Base-by-base conservation (phyloP, 75 land plant species). In the Larix kaempferi region DNA sequence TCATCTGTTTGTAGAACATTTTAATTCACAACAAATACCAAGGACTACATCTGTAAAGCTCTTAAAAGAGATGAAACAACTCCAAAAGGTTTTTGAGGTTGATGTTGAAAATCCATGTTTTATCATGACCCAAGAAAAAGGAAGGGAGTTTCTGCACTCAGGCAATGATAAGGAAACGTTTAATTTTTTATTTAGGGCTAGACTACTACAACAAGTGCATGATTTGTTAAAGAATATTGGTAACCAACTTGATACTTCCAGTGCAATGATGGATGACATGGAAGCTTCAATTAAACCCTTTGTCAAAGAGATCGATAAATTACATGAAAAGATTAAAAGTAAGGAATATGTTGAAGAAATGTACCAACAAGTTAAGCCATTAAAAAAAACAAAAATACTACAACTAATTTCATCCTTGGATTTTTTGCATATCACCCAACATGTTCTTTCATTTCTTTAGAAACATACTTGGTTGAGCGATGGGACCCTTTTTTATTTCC, bases 71-170 rank as follows among this genome's bases (percentile, higher is more conserved):
- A n/a, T n/a, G n/a, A n/a, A n/a, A n/a, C n/a, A n/a, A n/a, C n/a
- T n/a, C n/a, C n/a, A n/a, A n/a, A n/a, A n/a, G n/a, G n/a, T n/a
- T n/a, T n/a, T n/a, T n/a, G n/a, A 94, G 96, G 92, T 96, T 80
- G 99, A 96, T 84, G 99, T 96, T 77, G 96, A 96, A 78, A 96
- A 96, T 87, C 99, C 99, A 44, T 96, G 99, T 82, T 93, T 96
- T 6, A 86, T 96, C 17, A 93, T 96, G 99, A 87, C 88, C 54
- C 99, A 96, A 80, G 99, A 96, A 82, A 96, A 93, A 78, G 94
- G 99, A 79, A 85, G 99, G 76, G 99, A 96, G 77, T 94, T 96
- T 80, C 80, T 96, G 66, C 97, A 96, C 81, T 90, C 95, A 61
- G 99, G 97, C 56, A 93, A 79, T 85, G 91, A 81, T 67, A 96